Conservation (phyloP, 2,329 filamentous ascomycete genomes). For the Pseudonectria foliicola region DNA sequence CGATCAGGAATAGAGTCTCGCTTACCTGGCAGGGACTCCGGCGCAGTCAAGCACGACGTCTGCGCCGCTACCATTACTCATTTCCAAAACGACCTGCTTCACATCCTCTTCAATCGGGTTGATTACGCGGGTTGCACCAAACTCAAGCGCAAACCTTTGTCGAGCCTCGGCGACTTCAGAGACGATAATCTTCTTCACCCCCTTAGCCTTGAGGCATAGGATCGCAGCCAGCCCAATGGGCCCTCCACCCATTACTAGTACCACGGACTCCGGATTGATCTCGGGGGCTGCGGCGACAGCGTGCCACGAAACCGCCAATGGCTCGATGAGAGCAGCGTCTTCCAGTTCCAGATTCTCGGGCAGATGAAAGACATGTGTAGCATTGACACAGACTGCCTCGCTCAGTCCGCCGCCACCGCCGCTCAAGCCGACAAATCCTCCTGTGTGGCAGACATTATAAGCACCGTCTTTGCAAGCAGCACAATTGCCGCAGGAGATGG, state of each 20-base stretch:
- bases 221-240: slow-evolving; percentile 43
- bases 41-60: slow-evolving; percentile 57
- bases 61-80: slow-evolving; percentile 44
- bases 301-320: slow-evolving; percentile 39
- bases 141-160: slow-evolving; percentile 34
- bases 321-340: slow-evolving; percentile 47
- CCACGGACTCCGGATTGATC: slow-evolving; percentile 33
- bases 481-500: slow-evolving; percentile 50
- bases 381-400: slow-evolving; percentile 46
- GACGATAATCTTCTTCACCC: slow-evolving; percentile 39
- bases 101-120: slow-evolving; percentile 38
- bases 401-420: slow-evolving; percentile 48
- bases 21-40: slow-evolving; percentile 36
- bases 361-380: slow-evolving; percentile 40
- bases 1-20: too few relatives aligned
- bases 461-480: slow-evolving; percentile 44
- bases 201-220: slow-evolving; percentile 37
- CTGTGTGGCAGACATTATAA: slow-evolving; percentile 50
- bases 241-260: slow-evolving; percentile 43
- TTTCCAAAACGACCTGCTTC: slow-evolving; percentile 33
- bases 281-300: slow-evolving; percentile 39
- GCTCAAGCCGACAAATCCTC: slow-evolving; percentile 25
- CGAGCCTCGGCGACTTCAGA: slow-evolving; percentile 38
- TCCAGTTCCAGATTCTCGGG: slow-evolving; percentile 43
- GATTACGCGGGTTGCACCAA: slow-evolving; percentile 38